Conservation (phyloP, 2,329 filamentous ascomycete species). For the Cytospora leucostoma region DNA sequence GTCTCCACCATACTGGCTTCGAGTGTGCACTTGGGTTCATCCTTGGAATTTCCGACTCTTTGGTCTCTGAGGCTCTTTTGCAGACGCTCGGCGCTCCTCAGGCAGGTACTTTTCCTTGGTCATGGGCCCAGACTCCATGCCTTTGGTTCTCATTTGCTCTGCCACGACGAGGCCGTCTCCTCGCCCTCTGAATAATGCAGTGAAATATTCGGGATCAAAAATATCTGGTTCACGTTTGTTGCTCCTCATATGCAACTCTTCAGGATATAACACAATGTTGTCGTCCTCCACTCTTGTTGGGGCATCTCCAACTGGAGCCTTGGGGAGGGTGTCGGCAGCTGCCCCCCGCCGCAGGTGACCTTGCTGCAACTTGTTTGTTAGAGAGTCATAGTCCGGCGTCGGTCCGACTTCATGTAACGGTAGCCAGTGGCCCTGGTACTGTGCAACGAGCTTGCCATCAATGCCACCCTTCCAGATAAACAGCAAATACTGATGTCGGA, state of each 20-base stretch:
- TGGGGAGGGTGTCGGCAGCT: not conserved
- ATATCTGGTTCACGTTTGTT: not conserved
- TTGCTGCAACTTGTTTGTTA: not conserved
- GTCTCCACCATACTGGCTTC: too few species aligned
- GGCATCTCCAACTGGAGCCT: not conserved
- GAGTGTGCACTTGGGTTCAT: too few species aligned
- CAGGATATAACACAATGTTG: not conserved
- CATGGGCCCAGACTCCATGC: too few species aligned
- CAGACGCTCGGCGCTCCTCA: too few species aligned
- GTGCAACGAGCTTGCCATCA: not conserved
- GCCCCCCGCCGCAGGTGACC: not conserved
- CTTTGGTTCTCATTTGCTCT: too few species aligned
- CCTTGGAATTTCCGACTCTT: too few species aligned
- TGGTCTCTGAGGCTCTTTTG: too few species aligned
- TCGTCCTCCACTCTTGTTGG: not conserved
- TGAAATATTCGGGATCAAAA: too few species aligned
- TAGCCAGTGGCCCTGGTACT: conserved; percentile 6
- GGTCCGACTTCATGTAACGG: not conserved
- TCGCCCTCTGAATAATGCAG: too few species aligned
- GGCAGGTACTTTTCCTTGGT: too few species aligned
- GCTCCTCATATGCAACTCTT: too few species aligned
- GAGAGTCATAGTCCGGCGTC: not conserved
- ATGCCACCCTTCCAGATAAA: conserved; percentile 6
- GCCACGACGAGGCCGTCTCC: too few species aligned
- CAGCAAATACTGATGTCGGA: conserved; percentile 7